Evolutionary conservation across 108 stramenopile genomes (phyloP).

Genomic region (Aurantiochytrium sp.): DNA sequence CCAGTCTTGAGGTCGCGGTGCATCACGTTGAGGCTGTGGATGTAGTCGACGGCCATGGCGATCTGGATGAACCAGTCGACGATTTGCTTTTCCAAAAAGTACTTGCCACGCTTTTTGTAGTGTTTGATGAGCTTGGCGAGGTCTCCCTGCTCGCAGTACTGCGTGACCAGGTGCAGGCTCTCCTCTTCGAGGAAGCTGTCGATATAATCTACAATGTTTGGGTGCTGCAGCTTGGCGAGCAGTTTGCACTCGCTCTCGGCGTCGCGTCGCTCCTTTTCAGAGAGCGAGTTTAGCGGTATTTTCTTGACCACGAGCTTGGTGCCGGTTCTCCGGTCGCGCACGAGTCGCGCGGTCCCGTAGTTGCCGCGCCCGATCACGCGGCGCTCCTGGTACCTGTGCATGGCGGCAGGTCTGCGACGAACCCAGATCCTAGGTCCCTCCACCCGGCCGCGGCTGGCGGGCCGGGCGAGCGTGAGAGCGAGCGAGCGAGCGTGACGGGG

Average conservation of each 20-base stretch:
- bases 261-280: not conserved
- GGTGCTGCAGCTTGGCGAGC: slow-evolving; percentile 25
- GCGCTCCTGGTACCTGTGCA: not conserved
- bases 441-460: no score
- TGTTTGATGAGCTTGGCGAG: slow-evolving; percentile 27
- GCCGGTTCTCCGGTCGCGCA: not conserved
- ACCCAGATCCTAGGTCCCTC: no score
- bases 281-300: not conserved
- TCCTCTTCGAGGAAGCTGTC: not conserved
- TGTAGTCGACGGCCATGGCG: slow-evolving; percentile 43
- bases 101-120: not conserved
- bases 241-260: slow-evolving; percentile 29
- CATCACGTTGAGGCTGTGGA: slow-evolving; percentile 46
- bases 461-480: no score
- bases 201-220: slow-evolving; percentile 37
- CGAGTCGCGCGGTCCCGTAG: slow-evolving; percentile 1
- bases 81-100: slow-evolving; percentile 16
- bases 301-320: slow-evolving; percentile 5
- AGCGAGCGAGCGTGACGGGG: no score
- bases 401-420: not conserved
- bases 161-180: slow-evolving; percentile 38
- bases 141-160: slow-evolving; percentile 43
- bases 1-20: slow-evolving; percentile 56
- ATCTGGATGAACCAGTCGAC: slow-evolving; percentile 51
- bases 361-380: slow-evolving; percentile 31